Percentiles rank a stretch among this genome's conserved stretches.
Conservation (phyloP, 31 red algal species). For the Odonthalia washingtoniensis region DNA sequence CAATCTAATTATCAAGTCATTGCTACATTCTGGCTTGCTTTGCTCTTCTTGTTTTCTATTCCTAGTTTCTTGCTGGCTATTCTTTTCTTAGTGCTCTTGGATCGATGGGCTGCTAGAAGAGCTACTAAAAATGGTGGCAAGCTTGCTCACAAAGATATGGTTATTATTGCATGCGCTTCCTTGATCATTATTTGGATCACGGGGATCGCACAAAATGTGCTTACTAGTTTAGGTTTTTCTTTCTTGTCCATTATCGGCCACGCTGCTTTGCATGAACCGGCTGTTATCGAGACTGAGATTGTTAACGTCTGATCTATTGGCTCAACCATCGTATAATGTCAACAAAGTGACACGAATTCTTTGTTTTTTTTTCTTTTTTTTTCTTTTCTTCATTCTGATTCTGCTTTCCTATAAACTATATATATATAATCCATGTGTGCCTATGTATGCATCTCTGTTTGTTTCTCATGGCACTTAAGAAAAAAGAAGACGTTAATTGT, state of each 20-base stretch:
- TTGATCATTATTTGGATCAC: conserved; percentile 59
- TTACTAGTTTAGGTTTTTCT: conserved; percentile 32
- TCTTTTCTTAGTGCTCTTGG: conserved; percentile 36
- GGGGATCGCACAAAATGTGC: conserved; percentile 20
- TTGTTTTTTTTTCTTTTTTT: too few relatives aligned
- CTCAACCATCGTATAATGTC: too few relatives aligned
- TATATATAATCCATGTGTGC: too few relatives aligned
- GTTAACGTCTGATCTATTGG: conserved; percentile 51
- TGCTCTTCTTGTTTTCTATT: conserved; percentile 44
- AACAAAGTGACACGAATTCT: too few relatives aligned
- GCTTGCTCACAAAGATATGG: conserved; percentile 6
- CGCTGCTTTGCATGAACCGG: conserved; percentile 56
- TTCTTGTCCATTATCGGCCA: conserved; percentile 38
- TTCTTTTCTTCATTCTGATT: too few relatives aligned
- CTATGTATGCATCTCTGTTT: too few relatives aligned
- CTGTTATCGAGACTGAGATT: conserved; percentile 61
- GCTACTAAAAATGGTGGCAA: neutral
- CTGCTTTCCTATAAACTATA: too few relatives aligned
- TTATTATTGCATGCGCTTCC: conserved; percentile 23
- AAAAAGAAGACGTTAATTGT: too few relatives aligned
- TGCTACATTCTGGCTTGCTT: conserved; percentile 44
- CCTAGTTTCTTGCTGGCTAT: conserved; percentile 30
- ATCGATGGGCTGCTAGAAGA: conserved; percentile 29
- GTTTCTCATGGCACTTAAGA: too few relatives aligned
- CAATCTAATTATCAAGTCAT: conserved; percentile 65